Conservation (phyloP, 805 yeast genomes). For the Ogataea pignaliae region DNA sequence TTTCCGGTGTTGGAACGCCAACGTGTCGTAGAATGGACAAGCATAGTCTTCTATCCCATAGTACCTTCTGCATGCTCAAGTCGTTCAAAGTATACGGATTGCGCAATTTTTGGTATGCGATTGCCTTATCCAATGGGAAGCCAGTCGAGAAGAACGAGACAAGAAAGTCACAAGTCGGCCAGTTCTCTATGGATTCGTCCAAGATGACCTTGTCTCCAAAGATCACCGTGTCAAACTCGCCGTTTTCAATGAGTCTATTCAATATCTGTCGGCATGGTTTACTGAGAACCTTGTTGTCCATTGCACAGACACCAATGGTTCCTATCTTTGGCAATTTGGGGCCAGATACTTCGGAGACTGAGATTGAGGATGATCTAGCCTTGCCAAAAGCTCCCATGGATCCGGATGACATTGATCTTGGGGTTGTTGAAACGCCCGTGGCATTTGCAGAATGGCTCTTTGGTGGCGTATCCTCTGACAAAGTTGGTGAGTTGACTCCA, state of each 20-base stretch:
- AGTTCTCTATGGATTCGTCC: conserved; percentile 89
- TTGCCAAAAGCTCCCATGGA: conserved; percentile 14
- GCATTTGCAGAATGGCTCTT: conserved; percentile 5
- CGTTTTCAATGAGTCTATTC: conserved; percentile 81
- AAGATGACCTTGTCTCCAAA: conserved; percentile 96
- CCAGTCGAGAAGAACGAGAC: conserved; percentile 94
- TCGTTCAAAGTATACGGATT: conserved; percentile 91
- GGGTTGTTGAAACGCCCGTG: conserved; percentile 6
- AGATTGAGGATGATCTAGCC: conserved; percentile 27
- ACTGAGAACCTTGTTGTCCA: conserved; percentile 94
- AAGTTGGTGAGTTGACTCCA: conserved; percentile 1
- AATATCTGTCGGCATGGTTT: conserved; percentile 93
- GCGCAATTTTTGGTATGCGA: conserved; percentile 79
- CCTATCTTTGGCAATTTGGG: conserved; percentile 71
- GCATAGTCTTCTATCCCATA: conserved; percentile 97
- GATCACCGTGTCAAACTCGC: conserved; percentile 94
- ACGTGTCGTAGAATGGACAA: conserved; percentile 72
- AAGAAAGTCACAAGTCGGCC: conserved; percentile 98
- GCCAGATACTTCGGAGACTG: conserved; percentile 37
- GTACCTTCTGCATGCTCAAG: conserved; percentile 79
- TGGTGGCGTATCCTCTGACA: conserved; percentile 1
- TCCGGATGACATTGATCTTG: conserved; percentile 11
- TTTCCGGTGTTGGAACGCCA: conserved; percentile 83
- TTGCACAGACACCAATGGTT: conserved; percentile 96
- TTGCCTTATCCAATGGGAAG: conserved; percentile 94